A percentile compares a stretch with the other conserved stretches of the same genome.
phyloP scores from a whole-genome alignment of 1,284 basidiomycete species.

The Boletellus deceptivus region DNA sequence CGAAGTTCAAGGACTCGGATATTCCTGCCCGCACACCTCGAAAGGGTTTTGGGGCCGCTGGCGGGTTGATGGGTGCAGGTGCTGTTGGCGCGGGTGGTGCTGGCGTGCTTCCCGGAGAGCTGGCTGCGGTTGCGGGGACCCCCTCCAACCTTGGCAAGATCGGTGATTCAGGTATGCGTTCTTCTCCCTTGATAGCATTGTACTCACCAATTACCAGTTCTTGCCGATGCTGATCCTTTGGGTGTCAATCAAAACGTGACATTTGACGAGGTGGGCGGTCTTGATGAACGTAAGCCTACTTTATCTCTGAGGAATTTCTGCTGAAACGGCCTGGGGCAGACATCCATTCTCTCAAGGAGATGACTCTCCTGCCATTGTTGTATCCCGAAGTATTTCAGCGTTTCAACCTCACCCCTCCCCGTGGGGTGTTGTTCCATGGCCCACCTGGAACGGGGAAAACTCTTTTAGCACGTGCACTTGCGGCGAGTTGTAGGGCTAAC shows the following conservation, averaged over 20 bases:
- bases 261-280: slow-evolving; percentile 96
- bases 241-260: slow-evolving; percentile 93
- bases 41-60: slow-evolving; percentile 55
- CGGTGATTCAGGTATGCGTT: slow-evolving; percentile 61
- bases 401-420: slow-evolving; percentile 92
- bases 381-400: slow-evolving; percentile 98
- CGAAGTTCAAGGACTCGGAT: slow-evolving; percentile 60
- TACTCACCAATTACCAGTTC: slow-evolving; percentile 43
- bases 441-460: slow-evolving; percentile 96
- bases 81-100: slow-evolving; percentile 45
- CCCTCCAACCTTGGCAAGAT: slow-evolving; percentile 83
- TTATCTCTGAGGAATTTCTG: neutral
- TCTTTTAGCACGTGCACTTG: slow-evolving; percentile 88
- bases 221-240: slow-evolving; percentile 97
- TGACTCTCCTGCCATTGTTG: slow-evolving; percentile 93
- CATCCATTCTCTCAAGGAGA: slow-evolving; percentile 97
- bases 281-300: slow-evolving; percentile 81
- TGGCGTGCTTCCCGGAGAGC: slow-evolving; percentile 56
- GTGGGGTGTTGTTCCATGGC: slow-evolving; percentile 96
- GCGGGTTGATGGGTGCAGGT: slow-evolving; percentile 54
- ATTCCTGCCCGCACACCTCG: slow-evolving; percentile 60
- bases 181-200: neutral
- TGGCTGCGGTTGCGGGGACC: slow-evolving; percentile 62
- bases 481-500: slow-evolving; percentile 88
- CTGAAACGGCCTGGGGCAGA: slow-evolving; percentile 46